Base-by-base conservation (phyloP, 2,329 filamentous ascomycete species). In the Arthrinium puccinioides region DNA sequence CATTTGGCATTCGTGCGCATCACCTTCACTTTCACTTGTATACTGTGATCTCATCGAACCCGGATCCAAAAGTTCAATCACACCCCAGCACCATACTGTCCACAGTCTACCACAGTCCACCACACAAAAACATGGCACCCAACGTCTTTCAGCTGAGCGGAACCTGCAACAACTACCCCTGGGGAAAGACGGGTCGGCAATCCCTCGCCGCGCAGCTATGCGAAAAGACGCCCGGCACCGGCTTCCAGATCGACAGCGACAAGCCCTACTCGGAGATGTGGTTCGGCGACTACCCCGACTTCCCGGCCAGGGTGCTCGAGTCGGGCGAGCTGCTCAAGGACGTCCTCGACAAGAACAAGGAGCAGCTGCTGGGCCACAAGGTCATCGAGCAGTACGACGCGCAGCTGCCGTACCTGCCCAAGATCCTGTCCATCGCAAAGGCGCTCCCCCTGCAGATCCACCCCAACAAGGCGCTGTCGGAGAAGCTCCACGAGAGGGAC, bases 361-460 rank as follows among this genome's bases (percentile, higher is more conserved):
- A 80, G 15, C 63, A 74, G 40, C 66, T 87, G 1, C 66, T 88
- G 2, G 84, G 84, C 3, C 67, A 76, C 40, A 66, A 68, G 2
- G 74, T 80, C 5, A 61, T 77, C 5, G 58, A 77, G 15, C 75
- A 77, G 36, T 80, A 82, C 40, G 80, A 76, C 32, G 63, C 64
- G 3, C 79, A 84, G 45, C 63, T 89, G 3, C 84, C 83, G 2
- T 89, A 78, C 54, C 64, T 88, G 0, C 82, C 82, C 8, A 89
- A 88, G 66, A 78, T 88, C 28, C 66, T 88, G 2, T 87, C 82
- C 8, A 87, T 88, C 51, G 70, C 71, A 25, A 87, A 87, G 56
- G 83, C 84, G 0, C 69, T 89, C 1, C 84, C 82, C 1, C 66
- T 89, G 3, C 84, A 88, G 53, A 70, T 87, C 11, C 84, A 88